Evolutionary conservation across 768 basidiomycete genomes (phyloP).

Genomic region (Boletus rubroflammeus): DNA sequence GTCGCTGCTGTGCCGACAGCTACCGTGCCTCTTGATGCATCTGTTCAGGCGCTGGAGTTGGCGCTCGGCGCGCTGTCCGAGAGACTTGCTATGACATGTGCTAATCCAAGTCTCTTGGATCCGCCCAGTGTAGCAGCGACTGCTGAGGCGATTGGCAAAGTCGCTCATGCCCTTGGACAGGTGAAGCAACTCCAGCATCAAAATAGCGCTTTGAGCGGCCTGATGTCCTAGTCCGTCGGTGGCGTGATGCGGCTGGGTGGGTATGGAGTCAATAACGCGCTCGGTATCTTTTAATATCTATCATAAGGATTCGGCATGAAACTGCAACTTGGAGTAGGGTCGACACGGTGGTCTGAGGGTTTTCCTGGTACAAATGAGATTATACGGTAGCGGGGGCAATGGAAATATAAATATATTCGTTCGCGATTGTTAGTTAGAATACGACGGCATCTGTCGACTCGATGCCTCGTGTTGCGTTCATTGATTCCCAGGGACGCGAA

Average conservation of each 20-base stretch:
- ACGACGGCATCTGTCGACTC: background rate
- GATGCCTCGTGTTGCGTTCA: conserved; percentile 8
- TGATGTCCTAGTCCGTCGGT: conserved; percentile 13
- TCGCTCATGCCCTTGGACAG: conserved; percentile 56
- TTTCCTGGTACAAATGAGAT: background rate
- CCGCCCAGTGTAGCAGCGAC: conserved; percentile 47
- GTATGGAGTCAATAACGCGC: background rate
- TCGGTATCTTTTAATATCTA: background rate
- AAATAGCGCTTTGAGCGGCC: conserved; percentile 2
- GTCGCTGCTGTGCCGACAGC: conserved; percentile 11
- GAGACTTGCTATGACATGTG: conserved; percentile 45
- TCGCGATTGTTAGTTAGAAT: background rate
- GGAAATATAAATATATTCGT: background rate
- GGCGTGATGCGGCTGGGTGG: conserved; percentile 11
- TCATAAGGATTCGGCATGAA: background rate
- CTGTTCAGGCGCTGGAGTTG: conserved; percentile 49
- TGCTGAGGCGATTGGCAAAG: conserved; percentile 69
- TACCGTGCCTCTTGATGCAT: conserved; percentile 18
- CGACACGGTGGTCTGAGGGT: background rate
- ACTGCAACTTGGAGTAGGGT: background rate
- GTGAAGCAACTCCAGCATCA: conserved; percentile 55
- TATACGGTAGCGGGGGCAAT: background rate
- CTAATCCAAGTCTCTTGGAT: conserved; percentile 40
- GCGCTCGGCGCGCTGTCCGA: conserved; percentile 51
- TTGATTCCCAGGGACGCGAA: background rate